These are phyloP conservation scores for Hypoxylon rubiginosum DNA, from an alignment of 2,329 filamentous ascomycete species.

Conservation along the genomic window DNA sequence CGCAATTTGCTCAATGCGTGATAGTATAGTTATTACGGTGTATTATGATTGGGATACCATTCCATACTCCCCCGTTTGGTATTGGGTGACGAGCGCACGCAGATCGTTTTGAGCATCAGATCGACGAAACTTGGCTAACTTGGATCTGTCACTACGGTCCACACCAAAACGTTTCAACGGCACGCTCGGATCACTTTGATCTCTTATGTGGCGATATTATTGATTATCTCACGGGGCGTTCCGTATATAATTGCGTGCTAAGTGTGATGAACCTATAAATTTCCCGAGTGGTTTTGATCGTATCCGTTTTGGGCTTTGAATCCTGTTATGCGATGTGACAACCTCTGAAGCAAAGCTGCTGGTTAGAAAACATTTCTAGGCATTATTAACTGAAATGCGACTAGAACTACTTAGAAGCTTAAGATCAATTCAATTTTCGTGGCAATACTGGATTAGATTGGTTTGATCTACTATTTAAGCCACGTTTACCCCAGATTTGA, in stretches of 20 bases:
- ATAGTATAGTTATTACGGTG: slow-evolving; percentile 6
- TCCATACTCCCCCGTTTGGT: slow-evolving; percentile 14
- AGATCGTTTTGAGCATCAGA: slow-evolving; percentile 27
- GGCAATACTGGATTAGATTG: not conserved
- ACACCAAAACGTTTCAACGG: slow-evolving; percentile 37
- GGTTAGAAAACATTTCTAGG: not conserved
- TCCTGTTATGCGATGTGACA: not conserved
- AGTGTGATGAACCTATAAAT: slow-evolving; percentile 11
- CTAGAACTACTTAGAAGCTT: not conserved
- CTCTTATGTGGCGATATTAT: slow-evolving; percentile 2
- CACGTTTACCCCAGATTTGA: slow-evolving; percentile 23
- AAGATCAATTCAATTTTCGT: not conserved
- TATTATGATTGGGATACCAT: slow-evolving; percentile 20
- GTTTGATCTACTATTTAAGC: not conserved
- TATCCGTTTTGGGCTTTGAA: not conserved
- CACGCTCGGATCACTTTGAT: slow-evolving; percentile 26
- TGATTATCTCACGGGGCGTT: slow-evolving; percentile 7
- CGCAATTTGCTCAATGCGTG: slow-evolving; percentile 24
- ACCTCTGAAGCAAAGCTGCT: no score
- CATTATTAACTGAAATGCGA: not conserved
- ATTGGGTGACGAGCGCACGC: slow-evolving; percentile 21
- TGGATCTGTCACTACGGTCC: slow-evolving; percentile 16
- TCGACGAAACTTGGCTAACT: slow-evolving; percentile 25
- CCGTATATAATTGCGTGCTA: slow-evolving; percentile 10
- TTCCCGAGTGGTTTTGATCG: slow-evolving; percentile 10